Base-by-base conservation (phyloP, 352 stramenopile genomes). In the Phytopythium delawarense region DNA sequence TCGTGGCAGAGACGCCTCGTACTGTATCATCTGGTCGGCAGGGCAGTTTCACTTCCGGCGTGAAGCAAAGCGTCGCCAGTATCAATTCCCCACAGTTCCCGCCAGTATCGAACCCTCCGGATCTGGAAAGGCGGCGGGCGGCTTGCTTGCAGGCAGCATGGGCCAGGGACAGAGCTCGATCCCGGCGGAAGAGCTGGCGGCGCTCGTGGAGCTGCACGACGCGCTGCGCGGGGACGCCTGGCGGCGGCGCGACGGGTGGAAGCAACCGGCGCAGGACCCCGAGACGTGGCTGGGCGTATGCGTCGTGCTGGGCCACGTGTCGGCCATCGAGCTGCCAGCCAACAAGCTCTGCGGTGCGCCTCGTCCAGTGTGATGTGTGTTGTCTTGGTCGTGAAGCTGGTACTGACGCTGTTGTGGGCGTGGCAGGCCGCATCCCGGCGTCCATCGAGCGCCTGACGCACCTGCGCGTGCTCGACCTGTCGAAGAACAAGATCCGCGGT, bases 271-370 rank as follows among this genome's bases (percentile, higher is more conserved):
- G 30, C 45, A 74, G n/a, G 81, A 92, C 56, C 81, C 82, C 5
- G 81, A 94, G 75, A 81, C 76, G 21, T 94, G 84, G 84, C 89
- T 88, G 65, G 84, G 84, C 63, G 83, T 94, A 50, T 69, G 89
- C 51, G 83, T 94, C 44, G 57, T 69, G 30, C 68, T 79, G 67
- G 84, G 84, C 49, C 84, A 94, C 65, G 84, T 94, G 18, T 77
- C 87, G 42, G 74, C 82, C n/a, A 72, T 94, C 15, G 80, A 89
- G 59, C 65, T 94, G 35, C 79, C 82, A 2, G 81, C 82, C 18
- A 93, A 92, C 63, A 72, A 89, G 54, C 71, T 93, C 30, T 68
- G 67, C 23, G 75, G 70, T 39, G 51, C 63, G 51, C 13, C 15
- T 44, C n/a, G 7, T 44, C 12, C 20, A 68, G 25, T 34, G 28